Percentiles rank a stretch among this genome's conserved stretches.
These are phyloP conservation scores for Xylaria sp. DNA, from an alignment of 495 filamentous ascomycete species.

Conservation along the genomic window DNA sequence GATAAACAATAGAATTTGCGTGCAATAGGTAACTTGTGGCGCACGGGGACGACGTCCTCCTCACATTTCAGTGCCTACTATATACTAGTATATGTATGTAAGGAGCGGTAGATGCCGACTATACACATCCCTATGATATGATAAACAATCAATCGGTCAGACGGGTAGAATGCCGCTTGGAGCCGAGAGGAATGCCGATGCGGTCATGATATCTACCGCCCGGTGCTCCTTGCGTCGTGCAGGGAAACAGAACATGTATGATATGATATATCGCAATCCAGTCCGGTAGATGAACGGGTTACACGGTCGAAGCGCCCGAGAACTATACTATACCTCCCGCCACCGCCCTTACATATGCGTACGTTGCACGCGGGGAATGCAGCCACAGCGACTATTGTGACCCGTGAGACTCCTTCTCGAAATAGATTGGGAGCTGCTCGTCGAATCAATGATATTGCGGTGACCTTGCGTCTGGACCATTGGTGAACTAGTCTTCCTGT, in stretches of 20 bases:
- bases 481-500: too few relatives aligned
- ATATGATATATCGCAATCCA: neutral
- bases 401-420: neutral
- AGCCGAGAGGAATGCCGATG: neutral
- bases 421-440: neutral
- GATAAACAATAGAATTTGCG: neutral
- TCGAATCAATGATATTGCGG: neutral
- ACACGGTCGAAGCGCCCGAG: neutral
- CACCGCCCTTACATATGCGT: conserved; percentile 1
- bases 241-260: too few relatives aligned
- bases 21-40: neutral
- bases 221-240: neutral
- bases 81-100: too few relatives aligned
- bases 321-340: too few relatives aligned
- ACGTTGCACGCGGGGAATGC: neutral
- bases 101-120: neutral
- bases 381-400: neutral
- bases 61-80: too few relatives aligned
- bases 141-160: neutral
- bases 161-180: neutral
- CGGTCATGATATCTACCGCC: neutral
- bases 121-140: neutral
- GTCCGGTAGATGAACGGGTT: neutral
- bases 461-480: too few relatives aligned
- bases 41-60: too few relatives aligned